Evolutionary conservation across 2,329 filamentous ascomycete genomes (phyloP).

Genomic region (Neopestalotiopsis rosae): DNA sequence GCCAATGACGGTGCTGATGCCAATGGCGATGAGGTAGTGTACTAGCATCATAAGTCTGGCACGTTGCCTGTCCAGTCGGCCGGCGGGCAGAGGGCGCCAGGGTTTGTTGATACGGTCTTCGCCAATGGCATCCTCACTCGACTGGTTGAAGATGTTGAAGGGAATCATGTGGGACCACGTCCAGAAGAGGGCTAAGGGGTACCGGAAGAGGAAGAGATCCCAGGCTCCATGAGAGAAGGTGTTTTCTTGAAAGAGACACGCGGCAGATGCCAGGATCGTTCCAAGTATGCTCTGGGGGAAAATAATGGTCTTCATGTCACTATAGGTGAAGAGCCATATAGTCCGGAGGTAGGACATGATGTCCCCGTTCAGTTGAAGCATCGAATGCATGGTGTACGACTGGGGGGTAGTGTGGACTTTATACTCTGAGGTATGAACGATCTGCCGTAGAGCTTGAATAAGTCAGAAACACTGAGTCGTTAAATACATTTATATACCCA

Average conservation of each 20-base stretch:
- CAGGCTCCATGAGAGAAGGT: not conserved
- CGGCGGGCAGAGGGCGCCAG: not conserved
- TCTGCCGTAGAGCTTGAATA: no score
- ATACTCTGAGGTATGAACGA: no score
- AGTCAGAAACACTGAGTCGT: no score
- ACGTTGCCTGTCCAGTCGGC: not conserved
- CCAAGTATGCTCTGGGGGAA: not conserved
- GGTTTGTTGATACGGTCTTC: constrained; percentile 12
- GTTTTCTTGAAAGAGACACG: not conserved
- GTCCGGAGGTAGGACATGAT: not conserved
- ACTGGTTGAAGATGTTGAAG: not conserved
- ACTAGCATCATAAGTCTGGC: not conserved
- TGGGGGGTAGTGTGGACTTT: not conserved
- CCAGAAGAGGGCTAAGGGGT: not conserved
- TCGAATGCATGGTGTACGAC: not conserved
- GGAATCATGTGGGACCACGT: not conserved
- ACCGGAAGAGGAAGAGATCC: not conserved
- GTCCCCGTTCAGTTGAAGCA: not conserved
- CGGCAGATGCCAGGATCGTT: not conserved
- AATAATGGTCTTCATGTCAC: constrained; percentile 5
- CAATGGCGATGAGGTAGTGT: not conserved
- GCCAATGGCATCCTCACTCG: not conserved
- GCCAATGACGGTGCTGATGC: not conserved
- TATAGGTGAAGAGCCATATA: constrained; percentile 4
- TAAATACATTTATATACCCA: no score